phyloP scores from a whole-genome alignment of 352 stramenopile genomes.

The Pythium apleroticum region DNA sequence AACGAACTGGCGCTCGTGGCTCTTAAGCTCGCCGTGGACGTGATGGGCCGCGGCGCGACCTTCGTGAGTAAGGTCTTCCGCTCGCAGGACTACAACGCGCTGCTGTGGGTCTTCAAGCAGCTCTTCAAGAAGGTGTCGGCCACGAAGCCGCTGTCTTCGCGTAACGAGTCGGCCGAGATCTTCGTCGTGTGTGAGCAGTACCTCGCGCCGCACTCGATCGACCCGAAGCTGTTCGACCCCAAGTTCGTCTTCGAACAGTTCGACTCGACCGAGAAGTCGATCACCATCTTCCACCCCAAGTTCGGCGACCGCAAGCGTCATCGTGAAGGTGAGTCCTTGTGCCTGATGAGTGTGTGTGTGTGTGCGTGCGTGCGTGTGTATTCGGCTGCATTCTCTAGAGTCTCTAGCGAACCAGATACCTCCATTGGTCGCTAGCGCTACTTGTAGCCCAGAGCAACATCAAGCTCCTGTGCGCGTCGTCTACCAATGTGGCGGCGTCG shows the following conservation, averaged over 20 bases:
- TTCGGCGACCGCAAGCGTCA: conserved; percentile 94
- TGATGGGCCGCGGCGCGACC: conserved; percentile 92
- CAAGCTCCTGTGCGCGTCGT: conserved; percentile 70
- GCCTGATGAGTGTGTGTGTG: conserved; percentile 15
- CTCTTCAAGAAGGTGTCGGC: conserved; percentile 98
- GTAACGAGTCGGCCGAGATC: conserved; percentile 99
- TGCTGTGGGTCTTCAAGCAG: conserved; percentile 99
- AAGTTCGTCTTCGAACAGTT: conserved; percentile 98
- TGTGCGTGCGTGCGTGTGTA: conserved; percentile 24
- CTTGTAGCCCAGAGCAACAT: conserved; percentile 90
- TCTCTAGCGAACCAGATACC: conserved; percentile 69
- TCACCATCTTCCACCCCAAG: conserved; percentile 98
- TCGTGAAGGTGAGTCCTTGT: conserved; percentile 81
- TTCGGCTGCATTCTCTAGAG: conserved; percentile 89
- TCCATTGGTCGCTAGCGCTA: conserved; percentile 84
- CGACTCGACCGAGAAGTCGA: conserved; percentile 80
- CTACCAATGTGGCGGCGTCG: conserved; percentile 18
- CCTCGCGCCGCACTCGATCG: conserved; percentile 95
- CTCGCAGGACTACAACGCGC: conserved; percentile 97
- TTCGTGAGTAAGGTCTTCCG: conserved; percentile 98
- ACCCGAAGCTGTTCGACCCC: conserved; percentile 96
- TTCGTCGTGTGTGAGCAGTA: conserved; percentile 98
- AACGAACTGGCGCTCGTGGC: conserved; percentile 97
- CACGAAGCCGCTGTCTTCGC: conserved; percentile 97
- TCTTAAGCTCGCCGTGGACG: conserved; percentile 96